These are phyloP conservation scores for Pseudozyma thailandica DNA, from an alignment of 1,284 basidiomycete species.

Conservation along the genomic window DNA sequence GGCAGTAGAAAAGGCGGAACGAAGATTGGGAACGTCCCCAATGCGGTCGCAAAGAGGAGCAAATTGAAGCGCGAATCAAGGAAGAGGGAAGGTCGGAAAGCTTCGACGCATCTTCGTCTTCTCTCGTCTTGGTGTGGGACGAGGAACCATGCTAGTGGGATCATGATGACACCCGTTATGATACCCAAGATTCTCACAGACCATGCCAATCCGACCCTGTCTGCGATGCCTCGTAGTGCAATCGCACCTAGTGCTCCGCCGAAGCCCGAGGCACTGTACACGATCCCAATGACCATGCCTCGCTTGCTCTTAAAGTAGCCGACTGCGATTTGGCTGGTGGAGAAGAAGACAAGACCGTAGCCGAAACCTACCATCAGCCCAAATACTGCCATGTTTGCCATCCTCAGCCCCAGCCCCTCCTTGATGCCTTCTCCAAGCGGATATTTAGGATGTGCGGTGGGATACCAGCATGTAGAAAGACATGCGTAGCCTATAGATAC, in stretches of 20 bases:
- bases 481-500: constrained; percentile 59
- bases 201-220: constrained; percentile 55
- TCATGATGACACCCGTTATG: constrained; percentile 14
- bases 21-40: constrained; percentile 67
- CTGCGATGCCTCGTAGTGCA: constrained; percentile 46
- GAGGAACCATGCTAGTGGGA: constrained; percentile 37
- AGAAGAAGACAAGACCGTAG: constrained; percentile 48
- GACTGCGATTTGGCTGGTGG: constrained; percentile 46
- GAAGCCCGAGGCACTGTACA: constrained; percentile 65
- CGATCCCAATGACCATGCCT: constrained; percentile 66
- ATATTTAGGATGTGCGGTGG: constrained; percentile 15
- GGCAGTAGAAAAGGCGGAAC: constrained; percentile 69
- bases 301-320: constrained; percentile 64
- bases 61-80: constrained; percentile 60
- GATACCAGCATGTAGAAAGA: constrained; percentile 51
- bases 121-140: constrained; percentile 30
- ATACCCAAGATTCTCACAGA: constrained; percentile 55
- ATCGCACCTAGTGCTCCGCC: constrained; percentile 66
- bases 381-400: constrained; percentile 28
- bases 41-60: constrained; percentile 61
- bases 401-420: constrained; percentile 12
- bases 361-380: constrained; percentile 37
- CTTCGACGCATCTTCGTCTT: constrained; percentile 16
- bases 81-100: constrained; percentile 55
- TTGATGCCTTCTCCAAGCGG: constrained; percentile 14